Conservation (phyloP, 805 yeast species). For the Kurtzmaniella cleridarum region DNA sequence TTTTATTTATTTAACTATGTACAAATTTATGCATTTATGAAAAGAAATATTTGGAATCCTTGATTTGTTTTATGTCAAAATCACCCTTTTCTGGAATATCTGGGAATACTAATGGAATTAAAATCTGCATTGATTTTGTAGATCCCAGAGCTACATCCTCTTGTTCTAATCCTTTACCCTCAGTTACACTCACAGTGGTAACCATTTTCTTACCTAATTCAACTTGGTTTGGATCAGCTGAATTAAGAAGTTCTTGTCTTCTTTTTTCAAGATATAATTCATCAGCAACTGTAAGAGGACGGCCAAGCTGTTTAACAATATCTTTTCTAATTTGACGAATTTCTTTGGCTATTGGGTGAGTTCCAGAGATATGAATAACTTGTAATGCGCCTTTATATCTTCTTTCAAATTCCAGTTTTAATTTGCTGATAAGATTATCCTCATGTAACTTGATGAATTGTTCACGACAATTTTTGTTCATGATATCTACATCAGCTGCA, state of each 20-base stretch:
- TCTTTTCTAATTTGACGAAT: slow-evolving; percentile 46
- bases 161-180: slow-evolving; percentile 22
- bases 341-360: slow-evolving; percentile 45
- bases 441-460: slow-evolving; percentile 76
- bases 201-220: slow-evolving; percentile 49
- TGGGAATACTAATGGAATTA: slow-evolving; percentile 69
- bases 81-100: slow-evolving; percentile 74
- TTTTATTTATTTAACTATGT: no score
- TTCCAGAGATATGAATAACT: slow-evolving; percentile 48
- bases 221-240: slow-evolving; percentile 46
- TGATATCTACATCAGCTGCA: slow-evolving; percentile 70
- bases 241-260: slow-evolving; percentile 50
- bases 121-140: slow-evolving; percentile 33
- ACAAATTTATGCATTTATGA: slow-evolving; percentile 17
- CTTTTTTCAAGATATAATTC: slow-evolving; percentile 68
- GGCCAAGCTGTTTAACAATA: slow-evolving; percentile 44
- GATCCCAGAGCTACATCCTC: slow-evolving; percentile 16
- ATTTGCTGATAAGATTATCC: slow-evolving; percentile 61
- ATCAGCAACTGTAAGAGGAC: slow-evolving; percentile 59
- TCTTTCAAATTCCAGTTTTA: slow-evolving; percentile 73
- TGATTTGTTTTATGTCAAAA: slow-evolving; percentile 71
- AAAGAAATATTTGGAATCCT: slow-evolving; percentile 78
- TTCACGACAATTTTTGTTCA: slow-evolving; percentile 69
- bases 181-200: slow-evolving; percentile 64
- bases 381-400: slow-evolving; percentile 73